Percentiles rank a stretch among this genome's conserved stretches.
Evolutionary conservation across 768 basidiomycete genomes (phyloP).

Genomic region (Boletus rex-veris): DNA sequence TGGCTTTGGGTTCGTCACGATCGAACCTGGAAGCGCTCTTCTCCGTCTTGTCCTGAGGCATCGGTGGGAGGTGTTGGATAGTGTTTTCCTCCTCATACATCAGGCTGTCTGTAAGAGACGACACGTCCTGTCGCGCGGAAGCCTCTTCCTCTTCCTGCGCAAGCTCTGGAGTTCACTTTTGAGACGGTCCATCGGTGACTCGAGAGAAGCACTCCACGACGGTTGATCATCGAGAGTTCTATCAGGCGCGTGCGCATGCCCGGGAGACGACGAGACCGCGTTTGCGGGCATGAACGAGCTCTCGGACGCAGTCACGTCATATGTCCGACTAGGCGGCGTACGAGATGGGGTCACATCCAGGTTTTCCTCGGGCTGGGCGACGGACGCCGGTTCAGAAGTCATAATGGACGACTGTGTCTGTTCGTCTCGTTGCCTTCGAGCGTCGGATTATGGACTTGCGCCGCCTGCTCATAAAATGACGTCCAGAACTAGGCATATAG

Average conservation of each 20-base stretch:
- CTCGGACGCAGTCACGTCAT: slow-evolving; percentile 51
- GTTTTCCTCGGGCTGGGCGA: slow-evolving; percentile 12
- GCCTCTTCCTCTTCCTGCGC: slow-evolving; percentile 39
- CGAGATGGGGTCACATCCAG: slow-evolving; percentile 11
- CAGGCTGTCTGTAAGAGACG: slow-evolving; percentile 24
- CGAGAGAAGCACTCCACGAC: slow-evolving; percentile 72
- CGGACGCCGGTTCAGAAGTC: slow-evolving; percentile 12
- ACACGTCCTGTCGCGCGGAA: slow-evolving; percentile 16
- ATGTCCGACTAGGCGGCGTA: slow-evolving; percentile 12
- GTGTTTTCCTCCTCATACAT: slow-evolving; percentile 31
- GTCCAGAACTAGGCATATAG: slow-evolving; percentile 76
- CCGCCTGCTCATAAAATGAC: slow-evolving; percentile 92
- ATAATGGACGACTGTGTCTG: slow-evolving; percentile 35
- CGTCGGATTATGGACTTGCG: slow-evolving; percentile 78
- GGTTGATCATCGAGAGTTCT: slow-evolving; percentile 47
- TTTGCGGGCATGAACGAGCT: slow-evolving; percentile 72
- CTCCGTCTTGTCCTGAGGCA: slow-evolving; percentile 47
- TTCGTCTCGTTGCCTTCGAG: slow-evolving; percentile 64
- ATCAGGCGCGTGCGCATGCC: slow-evolving; percentile 23
- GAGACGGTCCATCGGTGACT: slow-evolving; percentile 68
- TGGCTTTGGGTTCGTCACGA: slow-evolving; percentile 51
- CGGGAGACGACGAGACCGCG: slow-evolving; percentile 71
- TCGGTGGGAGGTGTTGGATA: slow-evolving; percentile 21
- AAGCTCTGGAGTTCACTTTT: slow-evolving; percentile 56
- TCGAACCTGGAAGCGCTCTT: slow-evolving; percentile 41